Conservation (phyloP, 805 yeast species). For the Saccharomycopsis sp. region DNA sequence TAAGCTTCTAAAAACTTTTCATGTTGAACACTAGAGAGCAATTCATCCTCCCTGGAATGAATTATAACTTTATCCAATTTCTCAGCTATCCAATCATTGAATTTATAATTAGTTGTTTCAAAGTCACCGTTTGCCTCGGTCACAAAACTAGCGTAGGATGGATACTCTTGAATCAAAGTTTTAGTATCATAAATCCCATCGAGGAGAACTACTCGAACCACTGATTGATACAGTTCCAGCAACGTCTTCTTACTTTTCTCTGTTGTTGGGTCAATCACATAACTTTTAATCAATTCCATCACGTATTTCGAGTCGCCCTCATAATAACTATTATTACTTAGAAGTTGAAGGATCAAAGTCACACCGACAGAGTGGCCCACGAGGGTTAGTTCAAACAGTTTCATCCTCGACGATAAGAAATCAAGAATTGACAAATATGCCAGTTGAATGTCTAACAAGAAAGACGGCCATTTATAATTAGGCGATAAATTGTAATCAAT, state of each 20-base stretch:
- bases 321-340: slow-evolving; percentile 24
- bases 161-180: slow-evolving; percentile 52
- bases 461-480: slow-evolving; percentile 52
- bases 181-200: slow-evolving; percentile 67
- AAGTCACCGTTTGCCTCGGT: slow-evolving; percentile 44
- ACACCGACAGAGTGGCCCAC: slow-evolving; percentile 85
- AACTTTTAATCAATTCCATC: not conserved
- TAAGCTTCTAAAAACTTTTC: slow-evolving; percentile 33
- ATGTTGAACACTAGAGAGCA: slow-evolving; percentile 48
- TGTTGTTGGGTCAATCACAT: slow-evolving; percentile 14
- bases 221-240: slow-evolving; percentile 1
- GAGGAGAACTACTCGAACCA: slow-evolving; percentile 32
- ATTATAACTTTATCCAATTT: slow-evolving; percentile 8
- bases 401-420: slow-evolving; percentile 22
- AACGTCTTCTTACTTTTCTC: too few relatives aligned
- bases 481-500: slow-evolving; percentile 67
- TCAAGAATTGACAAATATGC: slow-evolving; percentile 32
- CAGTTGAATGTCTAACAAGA: slow-evolving; percentile 45
- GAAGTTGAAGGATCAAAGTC: slow-evolving; percentile 50
- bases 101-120: slow-evolving; percentile 21
- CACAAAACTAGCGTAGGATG: slow-evolving; percentile 50
- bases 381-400: too few relatives aligned
- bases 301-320: not conserved
- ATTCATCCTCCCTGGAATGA: slow-evolving; percentile 59
- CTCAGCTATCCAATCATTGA: slow-evolving; percentile 10